A percentile compares a stretch with the other conserved stretches of the same genome.
Evolutionary conservation across 495 filamentous ascomycete genomes (phyloP).

Genomic region (Physcia stellaris): DNA sequence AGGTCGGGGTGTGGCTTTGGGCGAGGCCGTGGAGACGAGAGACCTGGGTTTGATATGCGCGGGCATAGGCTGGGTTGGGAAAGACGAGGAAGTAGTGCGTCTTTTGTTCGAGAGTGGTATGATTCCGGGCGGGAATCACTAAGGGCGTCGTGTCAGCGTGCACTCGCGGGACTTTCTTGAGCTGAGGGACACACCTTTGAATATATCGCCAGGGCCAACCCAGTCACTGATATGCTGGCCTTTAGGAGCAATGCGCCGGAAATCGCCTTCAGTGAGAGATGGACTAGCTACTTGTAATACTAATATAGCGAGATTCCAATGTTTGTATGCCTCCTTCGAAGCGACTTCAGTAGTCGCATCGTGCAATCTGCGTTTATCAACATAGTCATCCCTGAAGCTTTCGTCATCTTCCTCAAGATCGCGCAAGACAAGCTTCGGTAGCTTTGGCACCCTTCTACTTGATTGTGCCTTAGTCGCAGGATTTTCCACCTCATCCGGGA

Average conservation of each 20-base stretch:
- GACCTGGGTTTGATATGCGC: constrained; percentile 37
- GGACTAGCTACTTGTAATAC: constrained; percentile 36
- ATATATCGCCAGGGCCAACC: constrained; percentile 35
- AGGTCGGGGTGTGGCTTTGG: constrained; percentile 90
- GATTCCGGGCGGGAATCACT: constrained; percentile 39
- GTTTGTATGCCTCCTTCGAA: constrained; percentile 6
- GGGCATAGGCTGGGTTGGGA: constrained; percentile 35
- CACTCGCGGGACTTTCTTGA: neutral
- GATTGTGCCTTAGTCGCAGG: constrained; percentile 3
- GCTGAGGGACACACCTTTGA: constrained; percentile 16
- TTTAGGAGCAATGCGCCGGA: constrained; percentile 43
- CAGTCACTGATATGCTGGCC: constrained; percentile 51
- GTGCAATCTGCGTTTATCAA: neutral
- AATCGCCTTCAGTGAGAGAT: constrained; percentile 46
- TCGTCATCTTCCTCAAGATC: neutral
- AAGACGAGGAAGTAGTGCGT: constrained; percentile 53
- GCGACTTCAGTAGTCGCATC: constrained; percentile 7
- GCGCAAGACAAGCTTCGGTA: neutral
- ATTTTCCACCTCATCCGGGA: constrained; percentile 34
- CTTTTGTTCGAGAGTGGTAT: constrained; percentile 33
- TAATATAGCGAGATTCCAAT: constrained; percentile 25
- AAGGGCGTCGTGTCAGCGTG: neutral
- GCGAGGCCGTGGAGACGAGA: constrained; percentile 31
- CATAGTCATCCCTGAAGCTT: neutral
- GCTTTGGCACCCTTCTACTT: neutral